Conservation (phyloP, 495 filamentous ascomycete genomes). For the Penicillium mononematosum region DNA sequence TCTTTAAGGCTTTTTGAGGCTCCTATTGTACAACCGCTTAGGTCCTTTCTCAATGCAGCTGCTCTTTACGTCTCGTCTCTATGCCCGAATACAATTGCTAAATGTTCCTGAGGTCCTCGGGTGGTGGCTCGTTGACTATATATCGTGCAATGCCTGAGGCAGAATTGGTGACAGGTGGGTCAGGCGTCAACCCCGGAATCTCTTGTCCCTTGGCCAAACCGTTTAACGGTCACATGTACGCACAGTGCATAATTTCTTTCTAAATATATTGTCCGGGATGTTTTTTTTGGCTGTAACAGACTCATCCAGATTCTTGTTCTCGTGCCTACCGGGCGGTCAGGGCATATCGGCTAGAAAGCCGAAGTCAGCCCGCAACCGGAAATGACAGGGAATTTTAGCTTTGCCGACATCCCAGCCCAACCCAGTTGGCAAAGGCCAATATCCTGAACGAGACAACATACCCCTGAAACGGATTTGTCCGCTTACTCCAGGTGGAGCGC, state of each 20-base stretch:
- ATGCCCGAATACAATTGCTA: too few species aligned
- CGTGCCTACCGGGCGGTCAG: conserved; percentile 6
- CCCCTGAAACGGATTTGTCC: neutral
- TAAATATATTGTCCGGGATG: neutral
- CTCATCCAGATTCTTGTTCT: neutral
- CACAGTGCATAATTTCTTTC: neutral
- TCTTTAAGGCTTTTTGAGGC: neutral
- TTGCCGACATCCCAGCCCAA: conserved; percentile 2
- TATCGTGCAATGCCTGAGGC: neutral
- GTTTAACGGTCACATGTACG: neutral
- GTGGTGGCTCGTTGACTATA: too few species aligned
- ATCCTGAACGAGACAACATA: neutral
- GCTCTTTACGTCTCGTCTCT: too few species aligned
- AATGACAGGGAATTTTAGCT: conserved; percentile 9
- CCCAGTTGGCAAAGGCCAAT: neutral
- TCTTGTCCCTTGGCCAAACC: neutral
- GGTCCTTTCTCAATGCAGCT: too few species aligned
- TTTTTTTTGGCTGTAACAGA: neutral
- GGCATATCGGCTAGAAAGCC: conserved; percentile 20
- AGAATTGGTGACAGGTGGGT: neutral
- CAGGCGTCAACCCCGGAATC: neutral
- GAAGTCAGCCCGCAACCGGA: conserved; percentile 19
- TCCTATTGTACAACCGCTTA: too few species aligned
- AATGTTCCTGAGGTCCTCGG: too few species aligned
- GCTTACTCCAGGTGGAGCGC: conserved; percentile 12